Percentiles rank a stretch among this genome's conserved stretches.
Evolutionary conservation across 1,284 basidiomycete genomes (phyloP).

Genomic region (Ustilago bromivora): DNA sequence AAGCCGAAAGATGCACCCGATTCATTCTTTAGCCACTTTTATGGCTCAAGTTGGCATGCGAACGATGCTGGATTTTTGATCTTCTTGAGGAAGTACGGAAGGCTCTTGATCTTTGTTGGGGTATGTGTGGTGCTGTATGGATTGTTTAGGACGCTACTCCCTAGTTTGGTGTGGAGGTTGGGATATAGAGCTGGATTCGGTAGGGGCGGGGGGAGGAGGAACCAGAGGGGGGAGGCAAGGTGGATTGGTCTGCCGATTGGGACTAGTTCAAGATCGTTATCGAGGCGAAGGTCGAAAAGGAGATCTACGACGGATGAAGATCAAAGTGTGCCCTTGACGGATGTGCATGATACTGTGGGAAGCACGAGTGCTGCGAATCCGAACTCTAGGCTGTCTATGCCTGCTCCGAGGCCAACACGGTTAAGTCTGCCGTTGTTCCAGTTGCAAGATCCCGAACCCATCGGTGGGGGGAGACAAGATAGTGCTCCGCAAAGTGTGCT

Average conservation of each 20-base stretch:
- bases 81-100: constrained; percentile 65
- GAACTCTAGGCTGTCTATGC: constrained; percentile 27
- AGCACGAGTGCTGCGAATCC: constrained; percentile 39
- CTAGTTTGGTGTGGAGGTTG: constrained; percentile 25
- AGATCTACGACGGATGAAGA: constrained; percentile 36
- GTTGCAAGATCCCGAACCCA: constrained; percentile 47
- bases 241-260: constrained; percentile 58
- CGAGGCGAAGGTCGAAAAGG: constrained; percentile 27
- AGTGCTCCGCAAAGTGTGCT: constrained; percentile 41
- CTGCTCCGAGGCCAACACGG: constrained; percentile 39
- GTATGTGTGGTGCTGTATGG: constrained; percentile 51
- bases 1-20: constrained; percentile 84
- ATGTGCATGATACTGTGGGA: constrained; percentile 20
- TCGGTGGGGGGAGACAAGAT: constrained; percentile 10
- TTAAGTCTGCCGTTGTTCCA: constrained; percentile 53
- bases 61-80: constrained; percentile 70
- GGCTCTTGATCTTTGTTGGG: constrained; percentile 56
- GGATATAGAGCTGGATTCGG: constrained; percentile 26
- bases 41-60: constrained; percentile 88
- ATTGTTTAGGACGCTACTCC: constrained; percentile 41
- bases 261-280: constrained; percentile 6
- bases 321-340: constrained; percentile 23
- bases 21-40: constrained; percentile 88
- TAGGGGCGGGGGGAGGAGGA: constrained; percentile 4
- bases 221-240: constrained; percentile 12